Base-by-base conservation (phyloP, 768 basidiomycete species). In the Phanerochaete sordida region DNA sequence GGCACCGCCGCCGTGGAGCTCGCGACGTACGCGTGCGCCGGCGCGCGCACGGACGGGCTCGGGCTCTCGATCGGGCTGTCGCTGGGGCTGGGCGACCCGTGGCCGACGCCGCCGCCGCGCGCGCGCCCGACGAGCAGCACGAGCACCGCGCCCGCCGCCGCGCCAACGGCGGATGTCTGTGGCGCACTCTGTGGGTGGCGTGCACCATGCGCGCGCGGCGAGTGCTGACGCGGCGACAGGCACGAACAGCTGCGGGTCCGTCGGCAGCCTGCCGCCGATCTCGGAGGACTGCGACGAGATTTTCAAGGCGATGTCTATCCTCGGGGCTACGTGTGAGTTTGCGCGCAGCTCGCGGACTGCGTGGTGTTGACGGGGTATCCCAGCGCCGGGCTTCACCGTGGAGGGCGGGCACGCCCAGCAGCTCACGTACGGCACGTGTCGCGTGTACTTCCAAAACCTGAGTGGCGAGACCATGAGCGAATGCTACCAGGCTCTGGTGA, bases 131-230 rank as follows among this genome's bases (percentile, higher is more conserved):
- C 47, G 8, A 59, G 51, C 31, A 46, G 13, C 27, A 37, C 48
- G 21, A 55, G 23, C 45, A 30, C 57, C 11, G 21, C 59, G 15
- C 56, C 47, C 2, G 58, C 62, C 19, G 59, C 44, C 33, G 39
- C 33, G n/a, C 59, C 60, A 1, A 49, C 45, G 9, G 63, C 48
- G 1, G 63, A 64, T 51, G 62, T 66, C 13, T 67, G 68, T 59
- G 54, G 37, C 44, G 59, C 55, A 12, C 58, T 69, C 44, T 68
- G 67, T 65, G 27, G 45, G 64, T n/a, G 12, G 13, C 2, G 1
- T 23, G 4, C 21, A 49, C 6, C 5, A 53, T 23, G 27, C 13
- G 8, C 30, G 30, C 26, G 49, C 49, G 8, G 7, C 48, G n/a
- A 49, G 39, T 16, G 4, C 19, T 43, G 39, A 43, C 39, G 39